Percentiles rank a stretch among this genome's conserved stretches.
phyloP scores from a whole-genome alignment of 164 flowering plant genomes.

The Aristolochia contorta region DNA sequence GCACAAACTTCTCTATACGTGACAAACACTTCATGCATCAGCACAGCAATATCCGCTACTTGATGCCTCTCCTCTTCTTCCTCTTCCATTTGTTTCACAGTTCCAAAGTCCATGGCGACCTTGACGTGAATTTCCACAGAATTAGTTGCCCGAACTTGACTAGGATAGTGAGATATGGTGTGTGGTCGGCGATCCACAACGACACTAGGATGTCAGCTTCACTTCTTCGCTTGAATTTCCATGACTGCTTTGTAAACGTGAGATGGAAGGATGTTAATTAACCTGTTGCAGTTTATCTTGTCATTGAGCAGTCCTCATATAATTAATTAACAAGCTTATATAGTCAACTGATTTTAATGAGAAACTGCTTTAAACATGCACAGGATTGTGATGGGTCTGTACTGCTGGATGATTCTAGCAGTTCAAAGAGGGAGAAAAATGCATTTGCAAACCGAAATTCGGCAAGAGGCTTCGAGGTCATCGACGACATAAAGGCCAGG shows the following conservation, averaged over 20 bases:
- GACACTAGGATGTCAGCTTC: slow-evolving; percentile 75
- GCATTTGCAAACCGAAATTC: slow-evolving; percentile 16
- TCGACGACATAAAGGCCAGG: slow-evolving; percentile 72
- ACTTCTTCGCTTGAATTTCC: slow-evolving; percentile 61
- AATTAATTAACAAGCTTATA: neutral
- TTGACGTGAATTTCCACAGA: slow-evolving; percentile 41
- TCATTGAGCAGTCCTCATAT: neutral
- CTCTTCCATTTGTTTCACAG: slow-evolving; percentile 15
- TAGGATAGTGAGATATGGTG: slow-evolving; percentile 36
- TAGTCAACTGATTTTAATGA: neutral
- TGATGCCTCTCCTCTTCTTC: neutral
- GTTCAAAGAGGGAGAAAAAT: slow-evolving; percentile 16
- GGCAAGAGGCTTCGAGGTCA: slow-evolving; percentile 40
- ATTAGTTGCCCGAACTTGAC: slow-evolving; percentile 46
- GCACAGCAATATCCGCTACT: no score
- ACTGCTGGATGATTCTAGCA: slow-evolving; percentile 14
- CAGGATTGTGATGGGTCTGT: slow-evolving; percentile 23
- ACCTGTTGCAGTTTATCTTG: no score
- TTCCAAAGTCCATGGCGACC: slow-evolving; percentile 29
- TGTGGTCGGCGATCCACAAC: slow-evolving; percentile 47
- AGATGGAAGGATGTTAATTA: neutral
- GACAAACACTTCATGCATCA: no score
- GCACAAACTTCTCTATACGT: no score
- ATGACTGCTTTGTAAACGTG: slow-evolving; percentile 75
- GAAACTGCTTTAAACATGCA: neutral